Evolutionary conservation across 2,329 filamentous ascomycete genomes (phyloP), one percentile per base, ranked within the genome.

Genomic region (Colletotrichum phormii): DNA sequence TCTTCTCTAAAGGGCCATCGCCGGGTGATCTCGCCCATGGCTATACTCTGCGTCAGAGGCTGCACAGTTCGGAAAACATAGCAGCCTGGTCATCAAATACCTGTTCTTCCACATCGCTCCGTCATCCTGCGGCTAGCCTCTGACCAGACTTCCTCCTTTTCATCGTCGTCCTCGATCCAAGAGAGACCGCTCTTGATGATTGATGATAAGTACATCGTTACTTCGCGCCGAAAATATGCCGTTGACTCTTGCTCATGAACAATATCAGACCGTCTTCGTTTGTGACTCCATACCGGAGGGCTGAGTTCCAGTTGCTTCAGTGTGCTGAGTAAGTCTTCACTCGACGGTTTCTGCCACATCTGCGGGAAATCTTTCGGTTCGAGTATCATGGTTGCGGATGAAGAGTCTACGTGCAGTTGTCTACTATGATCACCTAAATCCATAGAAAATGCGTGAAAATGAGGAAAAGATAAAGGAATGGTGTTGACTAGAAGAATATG

Each of bases 71-170:
- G 15, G 22, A 15, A 29, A 61, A 4, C 11, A 8, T 15, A 26
- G 35, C 24, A 29, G 24, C 42, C 24, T 26, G 15, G 8, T n/a
- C 49, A n/a, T 46, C 13, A 78, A 82, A 71, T 84, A 90, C 89
- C 90, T 70, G 88, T 89, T 65, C 97, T 89, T 1, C 97, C 97
- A 74, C 95, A 97, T 18, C 96, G 89, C 82, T 98, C 95, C 55
- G 94, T 92, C 74, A 98, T 88, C 60, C 96, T 89, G 72, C 89
- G 89, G 76, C 95, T 95, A 1, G 96, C 95, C 75, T 92, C 86
- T 58, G 93, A 91, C 94, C 95, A 97, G 15, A 97, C 82, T 6
- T 82, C 78, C 79, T 96, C 94, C 78, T 88, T 90, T 75, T 89
- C 85, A 3, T 89, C 89, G 29, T 94, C 92, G 71, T 90, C 86